These are phyloP conservation scores for Acanthamoeba royreba DNA, from an alignment of 208 protist species.

Conservation along the genomic window DNA sequence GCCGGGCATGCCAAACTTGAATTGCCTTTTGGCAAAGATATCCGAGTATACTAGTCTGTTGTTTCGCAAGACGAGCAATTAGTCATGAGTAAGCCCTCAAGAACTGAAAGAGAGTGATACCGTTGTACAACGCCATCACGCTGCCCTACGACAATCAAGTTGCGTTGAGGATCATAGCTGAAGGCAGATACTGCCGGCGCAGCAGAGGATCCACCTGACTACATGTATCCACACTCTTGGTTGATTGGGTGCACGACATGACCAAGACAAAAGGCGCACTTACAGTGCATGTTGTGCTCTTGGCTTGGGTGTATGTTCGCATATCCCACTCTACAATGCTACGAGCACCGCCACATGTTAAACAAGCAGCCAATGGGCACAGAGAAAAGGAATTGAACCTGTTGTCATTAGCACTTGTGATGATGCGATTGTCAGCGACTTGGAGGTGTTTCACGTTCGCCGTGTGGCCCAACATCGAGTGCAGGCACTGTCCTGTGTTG, in stretches of 20 bases:
- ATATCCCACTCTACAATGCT: neutral
- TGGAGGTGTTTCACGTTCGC: neutral
- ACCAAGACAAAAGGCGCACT: neutral
- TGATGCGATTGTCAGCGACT: neutral
- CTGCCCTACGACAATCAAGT: neutral
- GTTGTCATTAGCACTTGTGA: neutral
- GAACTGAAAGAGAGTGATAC: neutral
- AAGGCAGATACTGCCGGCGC: neutral
- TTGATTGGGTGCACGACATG: neutral
- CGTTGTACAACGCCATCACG: neutral
- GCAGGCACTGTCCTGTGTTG: neutral
- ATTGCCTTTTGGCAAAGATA: neutral
- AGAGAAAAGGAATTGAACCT: neutral
- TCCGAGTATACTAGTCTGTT: neutral
- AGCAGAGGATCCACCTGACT: neutral
- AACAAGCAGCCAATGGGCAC: neutral
- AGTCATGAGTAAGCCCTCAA: no score
- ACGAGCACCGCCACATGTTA: neutral
- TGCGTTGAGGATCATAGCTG: neutral
- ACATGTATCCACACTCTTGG: neutral
- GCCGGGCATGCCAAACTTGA: neutral
- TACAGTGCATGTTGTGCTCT: neutral
- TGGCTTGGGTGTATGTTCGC: neutral
- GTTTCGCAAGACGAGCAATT: neutral
- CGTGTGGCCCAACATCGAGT: neutral